A percentile compares a stretch with the other conserved stretches of the same genome.
phyloP scores from a whole-genome alignment of 2,329 filamentous ascomycete species.

The Cladobotryum protrusum region DNA sequence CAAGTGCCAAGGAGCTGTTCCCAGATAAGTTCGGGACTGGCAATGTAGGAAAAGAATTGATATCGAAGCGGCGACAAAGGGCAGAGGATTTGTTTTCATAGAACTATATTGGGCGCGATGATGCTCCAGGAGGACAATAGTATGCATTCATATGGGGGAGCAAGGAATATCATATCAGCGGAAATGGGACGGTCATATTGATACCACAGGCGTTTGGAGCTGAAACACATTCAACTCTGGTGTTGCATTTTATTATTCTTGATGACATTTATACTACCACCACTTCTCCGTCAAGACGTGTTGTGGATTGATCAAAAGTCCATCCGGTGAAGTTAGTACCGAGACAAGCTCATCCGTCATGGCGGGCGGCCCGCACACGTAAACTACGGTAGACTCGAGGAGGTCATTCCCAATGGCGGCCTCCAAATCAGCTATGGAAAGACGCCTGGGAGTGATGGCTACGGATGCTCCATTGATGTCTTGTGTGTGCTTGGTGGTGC shows the following conservation, averaged over 20 bases:
- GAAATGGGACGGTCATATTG: slow-evolving; percentile 9
- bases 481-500: neutral
- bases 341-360: slow-evolving; percentile 65
- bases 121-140: neutral
- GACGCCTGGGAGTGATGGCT: slow-evolving; percentile 31
- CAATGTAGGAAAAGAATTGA: slow-evolving; percentile 65
- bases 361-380: slow-evolving; percentile 59
- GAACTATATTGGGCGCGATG: neutral
- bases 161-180: neutral
- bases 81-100: slow-evolving; percentile 69
- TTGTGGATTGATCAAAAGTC: slow-evolving; percentile 35
- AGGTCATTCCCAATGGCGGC: slow-evolving; percentile 31
- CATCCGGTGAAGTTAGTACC: slow-evolving; percentile 30
- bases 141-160: slow-evolving; percentile 4
- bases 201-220: slow-evolving; percentile 12
- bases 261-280: slow-evolving; percentile 40
- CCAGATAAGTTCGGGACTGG: slow-evolving; percentile 51
- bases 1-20: slow-evolving; percentile 59
- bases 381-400: slow-evolving; percentile 44
- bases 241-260: neutral
- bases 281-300: slow-evolving; percentile 56
- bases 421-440: slow-evolving; percentile 37
- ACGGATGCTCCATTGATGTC: slow-evolving; percentile 11
- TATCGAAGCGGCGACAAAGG: slow-evolving; percentile 56
- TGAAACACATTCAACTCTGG: too few relatives aligned